Percentiles rank a stretch among this genome's conserved stretches.
Evolutionary conservation across 257 asterid genomes (phyloP).

Genomic region (Petrea volubilis): DNA sequence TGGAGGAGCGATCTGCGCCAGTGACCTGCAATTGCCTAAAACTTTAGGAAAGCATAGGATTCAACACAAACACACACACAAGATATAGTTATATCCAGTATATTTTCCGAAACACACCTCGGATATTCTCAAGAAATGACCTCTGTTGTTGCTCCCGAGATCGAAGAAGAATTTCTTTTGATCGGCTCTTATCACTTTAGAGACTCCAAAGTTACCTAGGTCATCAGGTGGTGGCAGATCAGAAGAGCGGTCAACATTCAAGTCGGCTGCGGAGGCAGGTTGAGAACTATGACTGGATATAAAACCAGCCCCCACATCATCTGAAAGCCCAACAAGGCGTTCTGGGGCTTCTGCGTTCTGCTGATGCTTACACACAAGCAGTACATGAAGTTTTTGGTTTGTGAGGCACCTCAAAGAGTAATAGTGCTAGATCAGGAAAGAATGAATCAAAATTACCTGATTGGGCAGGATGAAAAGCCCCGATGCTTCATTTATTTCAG

Average conservation of each 20-base stretch:
- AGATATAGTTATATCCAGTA: background rate
- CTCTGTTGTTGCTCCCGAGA: conserved; percentile 96
- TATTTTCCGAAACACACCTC: conserved; percentile 57
- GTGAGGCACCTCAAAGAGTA: conserved; percentile 18
- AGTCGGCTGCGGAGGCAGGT: conserved; percentile 60
- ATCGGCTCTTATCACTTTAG: conserved; percentile 93
- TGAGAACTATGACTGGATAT: conserved; percentile 89
- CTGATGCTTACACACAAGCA: conserved; percentile 41
- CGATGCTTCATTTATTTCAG: conserved; percentile 87
- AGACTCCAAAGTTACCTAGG: conserved; percentile 57
- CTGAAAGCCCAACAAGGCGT: conserved; percentile 83
- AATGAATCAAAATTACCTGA: conserved; percentile 46
- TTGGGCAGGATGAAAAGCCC: conserved; percentile 65
- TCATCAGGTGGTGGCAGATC: conserved; percentile 81
- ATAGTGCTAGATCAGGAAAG: background rate
- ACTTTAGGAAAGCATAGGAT: background rate
- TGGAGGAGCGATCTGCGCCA: conserved; percentile 94
- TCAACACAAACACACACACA: background rate
- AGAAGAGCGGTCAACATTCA: conserved; percentile 59
- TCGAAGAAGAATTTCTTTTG: conserved; percentile 97
- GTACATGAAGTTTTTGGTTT: conserved; percentile 24
- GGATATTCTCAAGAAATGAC: conserved; percentile 89
- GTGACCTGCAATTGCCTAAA: conserved; percentile 63
- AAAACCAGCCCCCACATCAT: conserved; percentile 98
- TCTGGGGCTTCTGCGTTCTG: conserved; percentile 74